phyloP scores from a whole-genome alignment of 2,329 filamentous ascomycete species.

The Tricladium varicosporioides region DNA sequence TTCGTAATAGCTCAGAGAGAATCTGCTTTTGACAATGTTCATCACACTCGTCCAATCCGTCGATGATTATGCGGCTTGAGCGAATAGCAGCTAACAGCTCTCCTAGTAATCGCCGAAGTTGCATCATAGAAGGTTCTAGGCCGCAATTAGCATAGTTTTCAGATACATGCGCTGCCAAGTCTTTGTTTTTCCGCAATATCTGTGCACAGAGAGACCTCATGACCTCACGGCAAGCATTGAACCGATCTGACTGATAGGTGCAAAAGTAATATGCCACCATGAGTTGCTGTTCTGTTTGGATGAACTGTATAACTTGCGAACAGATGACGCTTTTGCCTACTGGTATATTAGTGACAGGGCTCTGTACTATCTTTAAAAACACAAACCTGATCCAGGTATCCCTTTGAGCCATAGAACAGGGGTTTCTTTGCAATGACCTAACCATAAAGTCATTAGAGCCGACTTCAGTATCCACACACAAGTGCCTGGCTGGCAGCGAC shows the following conservation, averaged over 20 bases:
- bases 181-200: neutral
- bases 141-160: slow-evolving; percentile 12
- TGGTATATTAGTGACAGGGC: neutral
- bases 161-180: slow-evolving; percentile 5
- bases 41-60: slow-evolving; percentile 16
- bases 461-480: slow-evolving; percentile 13
- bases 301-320: slow-evolving; percentile 6
- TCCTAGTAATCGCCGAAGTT: slow-evolving; percentile 1
- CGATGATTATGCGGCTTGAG: slow-evolving; percentile 8
- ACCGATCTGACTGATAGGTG: slow-evolving; percentile 8
- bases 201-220: slow-evolving; percentile 10
- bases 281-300: slow-evolving; percentile 2
- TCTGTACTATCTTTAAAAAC: neutral
- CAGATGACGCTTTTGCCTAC: slow-evolving; percentile 15
- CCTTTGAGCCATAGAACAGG: slow-evolving; percentile 18
- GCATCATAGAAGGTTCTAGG: neutral
- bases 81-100: slow-evolving; percentile 5
- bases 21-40: slow-evolving; percentile 6
- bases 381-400: slow-evolving; percentile 16
- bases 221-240: slow-evolving; percentile 9
- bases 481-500: slow-evolving; percentile 8
- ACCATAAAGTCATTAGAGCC: slow-evolving; percentile 5
- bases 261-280: slow-evolving; percentile 14
- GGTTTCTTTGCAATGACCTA: slow-evolving; percentile 5
- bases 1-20: slow-evolving; percentile 9